Base-by-base conservation (phyloP, 2,329 filamentous ascomycete species). In the Ceratocystis diversiconidia region DNA sequence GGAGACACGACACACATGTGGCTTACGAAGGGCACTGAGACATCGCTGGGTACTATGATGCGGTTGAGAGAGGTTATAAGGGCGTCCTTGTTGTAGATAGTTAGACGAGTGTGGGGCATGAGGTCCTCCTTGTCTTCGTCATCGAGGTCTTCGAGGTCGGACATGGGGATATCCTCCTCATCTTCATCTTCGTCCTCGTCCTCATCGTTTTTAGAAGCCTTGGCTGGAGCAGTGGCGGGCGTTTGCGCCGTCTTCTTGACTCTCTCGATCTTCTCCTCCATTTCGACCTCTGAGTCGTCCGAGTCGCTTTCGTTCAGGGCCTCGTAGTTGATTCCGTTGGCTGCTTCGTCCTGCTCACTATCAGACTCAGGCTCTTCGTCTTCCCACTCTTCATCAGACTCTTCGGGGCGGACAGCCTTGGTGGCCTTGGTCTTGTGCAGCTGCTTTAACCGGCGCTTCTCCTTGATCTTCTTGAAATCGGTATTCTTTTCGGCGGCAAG, bases 1-100 rank as follows among this genome's bases (percentile, higher is more conserved):
- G 80, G 75, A 48, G 89, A 86, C 19, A 86, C 82, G 64, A 97
- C 77, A 50, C 85, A 84, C 76, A 95, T 90, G 77, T 96, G 88
- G 71, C 87, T 85, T 68, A 86, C 87, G 78, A 99, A 99, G 57
- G 88, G 82, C 22, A 89, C 85, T 69, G 82, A 81, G 65, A 83
- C 80, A 70, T 79, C 79, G 65, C 83, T 84, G 15, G 88, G 84
- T 63, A 94, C 79, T 50, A 74, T 70, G 74, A 95, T 90, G 71
- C 92, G 90, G 72, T 88, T 88, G 68, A 95, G 82, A 12, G 90
- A 85, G 70, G 89, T 81, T 70, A 85, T 83, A 63, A 99, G 88
- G 43, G 92, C 94, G 70, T 89, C 80, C 64, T 89, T 92, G 79
- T 99, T 99, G 82, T 99, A 96, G 79, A 97, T 97, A 64, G 92